Conservation (phyloP, 768 basidiomycete genomes). For the Arthromyces matolae region DNA sequence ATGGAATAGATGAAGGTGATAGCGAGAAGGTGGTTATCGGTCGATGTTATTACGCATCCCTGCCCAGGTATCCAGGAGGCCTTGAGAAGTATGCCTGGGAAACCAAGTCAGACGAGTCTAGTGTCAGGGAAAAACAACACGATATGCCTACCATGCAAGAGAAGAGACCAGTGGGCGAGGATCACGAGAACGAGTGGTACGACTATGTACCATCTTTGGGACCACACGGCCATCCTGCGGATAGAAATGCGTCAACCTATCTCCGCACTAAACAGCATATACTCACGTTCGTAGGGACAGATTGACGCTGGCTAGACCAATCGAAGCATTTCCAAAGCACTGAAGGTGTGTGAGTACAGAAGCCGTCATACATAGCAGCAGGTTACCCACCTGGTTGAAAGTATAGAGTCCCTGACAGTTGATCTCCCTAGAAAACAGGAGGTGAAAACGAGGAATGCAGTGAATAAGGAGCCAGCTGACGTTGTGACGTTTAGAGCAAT, state of each 20-base stretch:
- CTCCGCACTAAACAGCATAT: background rate
- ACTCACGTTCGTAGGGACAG: constrained; percentile 64
- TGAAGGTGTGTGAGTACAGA: constrained; percentile 13
- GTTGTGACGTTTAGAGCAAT: constrained; percentile 56
- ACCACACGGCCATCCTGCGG: constrained; percentile 70
- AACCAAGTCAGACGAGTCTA: background rate
- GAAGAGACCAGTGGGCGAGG: constrained; percentile 68
- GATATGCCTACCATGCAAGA: constrained; percentile 66
- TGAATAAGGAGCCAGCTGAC: constrained; percentile 27
- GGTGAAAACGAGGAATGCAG: constrained; percentile 1
- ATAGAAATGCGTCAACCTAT: background rate
- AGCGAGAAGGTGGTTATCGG: constrained; percentile 57
- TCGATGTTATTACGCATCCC: constrained; percentile 57
- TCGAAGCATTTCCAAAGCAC: constrained; percentile 59
- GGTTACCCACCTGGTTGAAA: constrained; percentile 48
- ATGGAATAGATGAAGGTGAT: constrained; percentile 72
- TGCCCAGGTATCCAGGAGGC: constrained; percentile 48
- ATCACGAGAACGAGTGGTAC: constrained; percentile 51
- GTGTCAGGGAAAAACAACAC: constrained; percentile 1
- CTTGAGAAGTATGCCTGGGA: constrained; percentile 53
- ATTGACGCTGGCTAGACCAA: constrained; percentile 70
- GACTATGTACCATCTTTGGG: constrained; percentile 51
- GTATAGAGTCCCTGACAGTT: constrained; percentile 69
- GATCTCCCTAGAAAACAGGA: constrained; percentile 34
- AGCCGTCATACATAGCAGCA: background rate